Evolutionary conservation across 371 early-diverging fungal genomes (phyloP), one percentile per base, ranked within the genome.

Genomic region (Mucor saturninus): DNA sequence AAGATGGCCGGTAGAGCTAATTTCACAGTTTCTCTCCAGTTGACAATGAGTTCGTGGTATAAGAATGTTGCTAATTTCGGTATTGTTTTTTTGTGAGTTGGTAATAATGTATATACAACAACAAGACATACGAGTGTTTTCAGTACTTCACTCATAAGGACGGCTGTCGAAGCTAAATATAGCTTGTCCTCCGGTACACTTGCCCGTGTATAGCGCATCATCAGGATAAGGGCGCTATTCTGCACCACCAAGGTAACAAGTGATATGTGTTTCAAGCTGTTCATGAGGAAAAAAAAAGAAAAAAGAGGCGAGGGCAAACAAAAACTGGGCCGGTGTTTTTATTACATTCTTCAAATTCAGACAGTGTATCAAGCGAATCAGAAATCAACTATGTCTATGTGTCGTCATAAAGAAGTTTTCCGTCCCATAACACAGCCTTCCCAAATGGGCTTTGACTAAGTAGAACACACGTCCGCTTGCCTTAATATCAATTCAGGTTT

Each of bases 101-200:
- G 54, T 32, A 53, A 40, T 7, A 56, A 42, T 42, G 35, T 67
- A 56, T 78, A 83, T 31, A 73, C 72, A 31, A 93, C 67, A 31
- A 52, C 53, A n/a, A 89, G 61, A 64, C 89, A 93, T 9, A 89
- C 79, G 45, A 85, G 8, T 8, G 95, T 77, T 76, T 95, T 95
- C 64, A 86, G 72, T 32, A 91, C 57, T 72, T 95, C 95, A 54
- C 86, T 88, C 74, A 92, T 79, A 39, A 94, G 76, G 31, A 95
- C 95, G 0, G 94, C 95, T 0, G 94, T 95, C 2, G 93, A 91
- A 1, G 92, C 79, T 52, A 88, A 74, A 73, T 92, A 94, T 8
- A 71, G 57, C 29, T 77, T 62, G 61, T 77, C 67, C 56, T 72
- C 26, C 49, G 62, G 38, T 11, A 71, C 74, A 61, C 65, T 68